phyloP scores from a whole-genome alignment of 2,329 filamentous ascomycete genomes.

The Microdochium paspali region DNA sequence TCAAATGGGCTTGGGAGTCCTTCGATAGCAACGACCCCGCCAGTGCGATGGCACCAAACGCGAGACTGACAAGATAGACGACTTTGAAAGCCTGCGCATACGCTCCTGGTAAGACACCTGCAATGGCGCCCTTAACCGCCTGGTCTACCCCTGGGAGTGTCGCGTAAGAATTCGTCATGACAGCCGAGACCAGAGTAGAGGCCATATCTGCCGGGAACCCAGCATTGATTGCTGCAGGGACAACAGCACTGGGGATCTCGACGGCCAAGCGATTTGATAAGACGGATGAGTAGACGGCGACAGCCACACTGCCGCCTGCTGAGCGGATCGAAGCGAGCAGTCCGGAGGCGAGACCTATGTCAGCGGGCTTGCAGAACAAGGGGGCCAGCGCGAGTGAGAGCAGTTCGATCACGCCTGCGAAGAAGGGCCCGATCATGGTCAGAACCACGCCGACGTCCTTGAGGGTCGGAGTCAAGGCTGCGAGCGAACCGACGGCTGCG shows the following conservation, averaged over 20 bases:
- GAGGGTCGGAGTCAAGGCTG: conserved; percentile 20
- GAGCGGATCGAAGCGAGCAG: conserved; percentile 28
- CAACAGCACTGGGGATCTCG: conserved; percentile 24
- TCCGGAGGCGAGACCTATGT: conserved; percentile 30
- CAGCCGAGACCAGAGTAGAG: conserved; percentile 20
- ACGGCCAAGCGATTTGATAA: conserved; percentile 24
- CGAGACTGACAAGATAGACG: conserved; percentile 27
- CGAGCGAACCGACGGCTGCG: conserved; percentile 22
- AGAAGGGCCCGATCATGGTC: conserved; percentile 25
- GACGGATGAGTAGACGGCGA: conserved; percentile 28
- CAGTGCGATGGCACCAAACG: conserved; percentile 26
- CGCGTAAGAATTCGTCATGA: conserved; percentile 17
- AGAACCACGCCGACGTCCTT: conserved; percentile 21
- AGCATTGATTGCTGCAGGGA: conserved; percentile 22
- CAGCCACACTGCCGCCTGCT: conserved; percentile 24
- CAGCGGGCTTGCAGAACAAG: conserved; percentile 25
- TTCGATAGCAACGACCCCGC: conserved; percentile 23
- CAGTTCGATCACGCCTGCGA: conserved; percentile 25
- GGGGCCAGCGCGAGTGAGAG: conserved; percentile 22
- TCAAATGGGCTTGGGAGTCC: conserved; percentile 22
- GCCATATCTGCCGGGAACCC: conserved; percentile 22
- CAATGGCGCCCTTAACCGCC: conserved; percentile 19
- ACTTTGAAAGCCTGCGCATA: conserved; percentile 28
- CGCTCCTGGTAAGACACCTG: conserved; percentile 20
- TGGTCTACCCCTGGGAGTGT: conserved; percentile 19